phyloP scores from a whole-genome alignment of 768 basidiomycete species.

The Strobilomyces echinocephalus region DNA sequence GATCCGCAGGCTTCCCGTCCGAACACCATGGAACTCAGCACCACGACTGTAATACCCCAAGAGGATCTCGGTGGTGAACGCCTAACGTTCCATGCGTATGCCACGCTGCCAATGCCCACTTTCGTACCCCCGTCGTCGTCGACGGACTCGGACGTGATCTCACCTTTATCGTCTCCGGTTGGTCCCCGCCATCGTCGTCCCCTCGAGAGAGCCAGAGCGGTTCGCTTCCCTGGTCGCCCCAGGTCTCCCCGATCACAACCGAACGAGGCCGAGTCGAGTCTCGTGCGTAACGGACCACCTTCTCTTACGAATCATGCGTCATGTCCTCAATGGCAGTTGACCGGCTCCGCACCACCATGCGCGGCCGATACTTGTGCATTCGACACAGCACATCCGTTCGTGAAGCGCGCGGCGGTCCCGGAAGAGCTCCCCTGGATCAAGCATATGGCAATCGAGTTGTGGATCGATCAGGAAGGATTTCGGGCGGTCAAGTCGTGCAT shows the following conservation, averaged over 20 bases:
- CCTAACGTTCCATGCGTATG: constrained; percentile 17
- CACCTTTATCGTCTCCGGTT: constrained; percentile 18
- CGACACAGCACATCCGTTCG: constrained; percentile 5
- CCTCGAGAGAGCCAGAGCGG: constrained; percentile 31
- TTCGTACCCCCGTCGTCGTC: constrained; percentile 30
- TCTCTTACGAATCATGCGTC: constrained; percentile 3
- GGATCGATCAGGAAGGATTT: constrained; percentile 84
- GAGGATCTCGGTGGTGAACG: constrained; percentile 23
- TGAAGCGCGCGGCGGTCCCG: constrained; percentile 28
- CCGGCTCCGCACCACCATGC: constrained; percentile 6
- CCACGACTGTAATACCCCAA: constrained; percentile 7
- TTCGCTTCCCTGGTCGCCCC: constrained; percentile 26
- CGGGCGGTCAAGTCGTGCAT: constrained; percentile 58
- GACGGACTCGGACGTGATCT: constrained; percentile 23
- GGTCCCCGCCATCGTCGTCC: constrained; percentile 25
- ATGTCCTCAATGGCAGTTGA: constrained; percentile 13
- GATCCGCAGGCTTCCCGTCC: constrained; percentile 16
- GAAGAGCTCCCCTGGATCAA: constrained; percentile 49
- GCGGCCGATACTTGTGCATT: constrained; percentile 1
- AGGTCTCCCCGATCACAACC: constrained; percentile 22
- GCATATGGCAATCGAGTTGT: constrained; percentile 51
- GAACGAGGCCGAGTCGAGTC: constrained; percentile 11
- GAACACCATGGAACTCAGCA: constrained; percentile 10
- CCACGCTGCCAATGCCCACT: constrained; percentile 24
- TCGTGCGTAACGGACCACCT: background rate